Percentiles rank a stretch among this genome's conserved stretches.
phyloP scores from a whole-genome alignment of 2,329 filamentous ascomycete species.

The Elsinoe ampelina region DNA sequence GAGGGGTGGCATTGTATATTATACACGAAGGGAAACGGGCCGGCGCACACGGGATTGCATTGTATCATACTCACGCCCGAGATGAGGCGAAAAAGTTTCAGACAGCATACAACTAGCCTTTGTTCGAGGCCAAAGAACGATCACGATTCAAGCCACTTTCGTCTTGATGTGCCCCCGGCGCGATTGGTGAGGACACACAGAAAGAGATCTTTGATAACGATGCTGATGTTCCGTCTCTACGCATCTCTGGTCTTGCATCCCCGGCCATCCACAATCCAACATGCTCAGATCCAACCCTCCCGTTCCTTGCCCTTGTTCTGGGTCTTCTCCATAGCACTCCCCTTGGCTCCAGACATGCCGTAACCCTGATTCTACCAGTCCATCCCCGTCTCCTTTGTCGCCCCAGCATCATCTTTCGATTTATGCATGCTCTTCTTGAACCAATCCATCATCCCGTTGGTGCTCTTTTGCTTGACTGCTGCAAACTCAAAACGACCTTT shows the following conservation, averaged over 20 bases:
- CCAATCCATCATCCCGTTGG: constrained; percentile 21
- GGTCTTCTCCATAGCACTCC: not conserved
- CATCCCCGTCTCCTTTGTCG: constrained; percentile 3
- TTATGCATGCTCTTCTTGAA: constrained; percentile 17
- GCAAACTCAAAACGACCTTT: constrained; percentile 28
- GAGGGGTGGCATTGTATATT: not conserved
- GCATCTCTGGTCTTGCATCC: not conserved
- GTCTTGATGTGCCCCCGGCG: no score
- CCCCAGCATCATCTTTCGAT: constrained; percentile 20
- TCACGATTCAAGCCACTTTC: not conserved
- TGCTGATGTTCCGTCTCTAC: not conserved
- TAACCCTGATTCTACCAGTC: constrained; percentile 14
- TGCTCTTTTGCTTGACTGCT: constrained; percentile 24
- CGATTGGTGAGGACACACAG: not conserved
- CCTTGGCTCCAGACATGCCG: constrained; percentile 20
- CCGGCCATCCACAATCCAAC: not conserved
- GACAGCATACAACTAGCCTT: not conserved
- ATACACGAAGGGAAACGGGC: not conserved
- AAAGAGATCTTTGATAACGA: not conserved
- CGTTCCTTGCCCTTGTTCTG: constrained; percentile 15
- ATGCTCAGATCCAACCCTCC: constrained; percentile 22
- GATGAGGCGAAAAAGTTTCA: not conserved
- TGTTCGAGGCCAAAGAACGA: not conserved
- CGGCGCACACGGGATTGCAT: not conserved
- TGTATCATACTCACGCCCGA: not conserved